Evolutionary conservation across 1,284 basidiomycete species (phyloP), one percentile per base, ranked within the genome.

Genomic region (Lignosus rhinocerotis): DNA sequence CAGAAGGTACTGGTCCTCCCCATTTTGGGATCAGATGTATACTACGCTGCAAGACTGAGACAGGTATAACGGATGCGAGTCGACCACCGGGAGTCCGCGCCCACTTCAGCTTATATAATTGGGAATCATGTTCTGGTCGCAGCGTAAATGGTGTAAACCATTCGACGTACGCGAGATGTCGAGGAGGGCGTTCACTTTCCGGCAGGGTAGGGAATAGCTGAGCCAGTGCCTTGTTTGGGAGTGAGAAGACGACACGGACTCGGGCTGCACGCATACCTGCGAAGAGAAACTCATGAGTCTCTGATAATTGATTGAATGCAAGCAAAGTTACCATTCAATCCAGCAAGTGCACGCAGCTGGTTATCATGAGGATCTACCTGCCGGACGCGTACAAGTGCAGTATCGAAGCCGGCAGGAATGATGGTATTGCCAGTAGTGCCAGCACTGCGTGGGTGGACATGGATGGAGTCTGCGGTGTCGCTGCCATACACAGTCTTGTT

Each of bases 151-250:
- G 59, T 11, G 66, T 59, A 53, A 66, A 68, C 71, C 70, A 72
- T 47, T 72, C 68, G 25, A 72, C 58, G 43, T 71, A 72, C 0
- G 67, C 70, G 11, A 72, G 53, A 32, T 51, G 55, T 33, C 46
- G 32, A 44, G 49, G 54, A 1, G 53, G 46, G 1, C 42, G 53
- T 11, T 41, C 36, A 3, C 12, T 11, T 6, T 5, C 3, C 3
- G 42, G n/a, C 17, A 42, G 11, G 25, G 16, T 19, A 6, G 14
- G 53, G 34, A 55, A 55, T 11, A 55, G 31, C 16, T 31, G n/a
- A 25, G 47, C 53, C 11, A 41, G 32, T 2, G 25, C 42, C 9
- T 17, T 14, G n/a, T 45, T 34, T 2, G 59, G 52, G 1, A 55
- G 51, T 10, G 46, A 36, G 19, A 59, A 59, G 0, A 59, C 47